Evolutionary conservation across 2,329 filamentous ascomycete species (phyloP), one percentile per base, ranked within the genome.

Genomic region (Ceratocystis huliohia): DNA sequence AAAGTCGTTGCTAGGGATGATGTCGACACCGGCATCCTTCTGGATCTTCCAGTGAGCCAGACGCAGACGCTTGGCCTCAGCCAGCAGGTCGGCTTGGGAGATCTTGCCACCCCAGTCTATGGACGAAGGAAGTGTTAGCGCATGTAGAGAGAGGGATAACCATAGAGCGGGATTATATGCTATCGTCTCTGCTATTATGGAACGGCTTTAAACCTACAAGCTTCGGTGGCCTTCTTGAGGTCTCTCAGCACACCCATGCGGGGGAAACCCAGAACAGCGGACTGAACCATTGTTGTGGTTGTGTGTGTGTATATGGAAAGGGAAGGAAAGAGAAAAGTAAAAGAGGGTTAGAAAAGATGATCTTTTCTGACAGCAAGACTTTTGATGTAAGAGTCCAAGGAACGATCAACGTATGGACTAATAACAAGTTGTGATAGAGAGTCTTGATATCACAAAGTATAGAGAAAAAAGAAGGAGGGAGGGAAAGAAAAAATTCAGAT

Each of bases 1-100:
- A 76, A 99, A 99, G 86, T 99, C 94, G 79, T 99, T 99, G 88
- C 89, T 96, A 78, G 94, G 94, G 76, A 99, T 96, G 81, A 94
- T 83, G 76, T 96, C 90, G 79, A 97, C 92, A 75, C 94, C 94
- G 72, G 94, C 94, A 80, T 95, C 87, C 84, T 99, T 93, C 84
- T 99, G 94, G 81, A 99, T 96, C 82, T 96, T 91, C 94, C 94
- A 99, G 86, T 99, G 94, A 75, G 88, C 91, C 72, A 92, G 84
- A 82, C 94, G 89, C 69, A 99, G 90, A 77, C 91, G 87, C 89
- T 97, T 97, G 78, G 89, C 94, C 86, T 97, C 94, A 69, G 86
- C 84, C 72, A 97, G 83, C 72, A 99, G 90, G 70, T 96, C 91
- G 70, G 88, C 85, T 76, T 92, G 90, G 70, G 90, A 92, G 78